Evolutionary conservation across 2,329 filamentous ascomycete species (phyloP).

Genomic region (Phyllosticta citriasiana): DNA sequence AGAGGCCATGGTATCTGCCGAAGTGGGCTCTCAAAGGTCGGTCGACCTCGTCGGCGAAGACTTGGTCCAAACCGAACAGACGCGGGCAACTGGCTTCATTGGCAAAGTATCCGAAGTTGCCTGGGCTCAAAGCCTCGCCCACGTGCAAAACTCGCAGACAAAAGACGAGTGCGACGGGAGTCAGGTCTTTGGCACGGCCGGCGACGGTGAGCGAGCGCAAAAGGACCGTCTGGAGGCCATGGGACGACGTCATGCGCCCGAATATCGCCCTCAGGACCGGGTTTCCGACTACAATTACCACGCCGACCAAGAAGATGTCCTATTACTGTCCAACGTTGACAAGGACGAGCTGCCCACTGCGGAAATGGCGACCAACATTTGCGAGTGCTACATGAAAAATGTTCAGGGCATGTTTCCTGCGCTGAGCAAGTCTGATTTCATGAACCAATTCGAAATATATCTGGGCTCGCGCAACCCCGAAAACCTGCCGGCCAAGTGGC

Average conservation of each 20-base stretch:
- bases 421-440: conserved; percentile 24
- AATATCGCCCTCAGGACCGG: not conserved
- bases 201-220: not conserved
- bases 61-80: conserved; percentile 15
- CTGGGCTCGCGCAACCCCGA: conserved; percentile 15
- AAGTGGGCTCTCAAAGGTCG: conserved; percentile 19
- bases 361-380: conserved; percentile 22
- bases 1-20: conserved; percentile 17
- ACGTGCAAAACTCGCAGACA: conserved; percentile 1
- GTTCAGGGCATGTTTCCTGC: conserved; percentile 32
- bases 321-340: conserved; percentile 21
- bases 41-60: conserved; percentile 19
- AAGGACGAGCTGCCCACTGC: conserved; percentile 24
- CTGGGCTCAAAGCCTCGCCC: conserved; percentile 20
- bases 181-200: not conserved
- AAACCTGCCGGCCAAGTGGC: conserved; percentile 20
- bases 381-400: conserved; percentile 26
- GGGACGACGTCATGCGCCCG: not conserved
- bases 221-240: not conserved
- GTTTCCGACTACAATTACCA: conserved; percentile 13
- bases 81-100: conserved; percentile 20
- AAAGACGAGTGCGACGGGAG: not conserved
- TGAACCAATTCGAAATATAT: conserved; percentile 22
- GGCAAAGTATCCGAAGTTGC: conserved; percentile 18
- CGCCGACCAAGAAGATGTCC: conserved; percentile 20